phyloP scores from a whole-genome alignment of 2,329 filamentous ascomycete species.

The Epichloe hybrida region DNA sequence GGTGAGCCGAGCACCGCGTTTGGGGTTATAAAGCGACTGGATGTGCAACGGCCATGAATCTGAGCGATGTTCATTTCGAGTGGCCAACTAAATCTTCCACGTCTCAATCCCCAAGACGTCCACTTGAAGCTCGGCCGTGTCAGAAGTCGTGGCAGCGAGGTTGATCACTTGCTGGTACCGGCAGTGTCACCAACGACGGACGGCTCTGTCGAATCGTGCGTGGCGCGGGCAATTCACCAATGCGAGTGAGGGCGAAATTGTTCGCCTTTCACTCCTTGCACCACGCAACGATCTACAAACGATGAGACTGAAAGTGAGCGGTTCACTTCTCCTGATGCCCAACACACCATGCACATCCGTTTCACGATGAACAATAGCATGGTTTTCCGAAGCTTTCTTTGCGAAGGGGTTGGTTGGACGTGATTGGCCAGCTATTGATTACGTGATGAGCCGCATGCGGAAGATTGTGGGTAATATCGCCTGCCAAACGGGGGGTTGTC shows the following conservation, averaged over 20 bases:
- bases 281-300: background rate
- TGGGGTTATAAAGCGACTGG: background rate
- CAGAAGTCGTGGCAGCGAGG: background rate
- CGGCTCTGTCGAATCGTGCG: background rate
- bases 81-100: background rate
- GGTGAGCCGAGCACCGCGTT: background rate
- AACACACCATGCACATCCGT: background rate
- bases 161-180: slow-evolving; percentile 1
- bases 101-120: background rate
- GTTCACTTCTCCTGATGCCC: slow-evolving; percentile 1
- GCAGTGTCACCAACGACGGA: background rate
- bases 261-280: background rate
- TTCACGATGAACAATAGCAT: slow-evolving; percentile 1
- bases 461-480: background rate
- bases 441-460: slow-evolving; percentile 5
- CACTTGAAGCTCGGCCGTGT: background rate
- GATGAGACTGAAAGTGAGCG: background rate
- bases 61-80: background rate
- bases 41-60: background rate
- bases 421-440: slow-evolving; percentile 6
- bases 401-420: background rate
- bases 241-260: background rate
- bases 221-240: background rate
- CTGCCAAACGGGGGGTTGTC: too few species aligned
- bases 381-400: background rate